Percentiles rank a stretch among this genome's conserved stretches.
Evolutionary conservation across 23 red algal genomes (phyloP).

Genomic region (Cyanidiococcus yangmingshanensis): DNA sequence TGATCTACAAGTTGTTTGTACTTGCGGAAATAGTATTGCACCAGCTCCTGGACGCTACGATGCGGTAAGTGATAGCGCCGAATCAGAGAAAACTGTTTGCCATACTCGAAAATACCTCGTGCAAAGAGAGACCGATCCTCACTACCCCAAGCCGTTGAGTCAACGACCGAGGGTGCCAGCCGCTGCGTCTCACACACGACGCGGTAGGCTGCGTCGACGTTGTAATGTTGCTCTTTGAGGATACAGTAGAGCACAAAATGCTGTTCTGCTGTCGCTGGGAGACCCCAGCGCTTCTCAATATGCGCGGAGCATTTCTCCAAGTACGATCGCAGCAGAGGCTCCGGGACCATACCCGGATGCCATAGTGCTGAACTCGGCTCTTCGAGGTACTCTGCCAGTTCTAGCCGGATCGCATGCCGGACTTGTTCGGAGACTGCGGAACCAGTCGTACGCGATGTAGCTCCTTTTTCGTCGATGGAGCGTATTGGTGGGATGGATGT

Average conservation of each 20-base stretch:
- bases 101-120: slow-evolving; percentile 5
- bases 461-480: neutral
- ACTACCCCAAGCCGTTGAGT: neutral
- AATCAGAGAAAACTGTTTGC: slow-evolving; percentile 17
- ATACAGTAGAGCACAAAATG: neutral
- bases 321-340: neutral
- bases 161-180: neutral
- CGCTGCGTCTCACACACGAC: slow-evolving; percentile 5
- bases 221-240: neutral
- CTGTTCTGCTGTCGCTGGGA: slow-evolving; percentile 1
- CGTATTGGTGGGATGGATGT: neutral
- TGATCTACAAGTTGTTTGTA: slow-evolving; percentile 11
- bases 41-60: slow-evolving; percentile 4
- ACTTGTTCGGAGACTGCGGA: neutral
- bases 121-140: slow-evolving; percentile 12
- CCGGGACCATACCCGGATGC: neutral
- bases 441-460: neutral
- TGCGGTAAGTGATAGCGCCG: neutral
- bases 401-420: neutral
- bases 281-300: slow-evolving; percentile 5
- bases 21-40: slow-evolving; percentile 9
- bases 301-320: neutral
- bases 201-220: slow-evolving; percentile 3
- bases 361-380: neutral
- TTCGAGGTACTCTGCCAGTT: neutral